Base-by-base conservation (phyloP, 768 basidiomycete species). In the Austroboletus festivus region DNA sequence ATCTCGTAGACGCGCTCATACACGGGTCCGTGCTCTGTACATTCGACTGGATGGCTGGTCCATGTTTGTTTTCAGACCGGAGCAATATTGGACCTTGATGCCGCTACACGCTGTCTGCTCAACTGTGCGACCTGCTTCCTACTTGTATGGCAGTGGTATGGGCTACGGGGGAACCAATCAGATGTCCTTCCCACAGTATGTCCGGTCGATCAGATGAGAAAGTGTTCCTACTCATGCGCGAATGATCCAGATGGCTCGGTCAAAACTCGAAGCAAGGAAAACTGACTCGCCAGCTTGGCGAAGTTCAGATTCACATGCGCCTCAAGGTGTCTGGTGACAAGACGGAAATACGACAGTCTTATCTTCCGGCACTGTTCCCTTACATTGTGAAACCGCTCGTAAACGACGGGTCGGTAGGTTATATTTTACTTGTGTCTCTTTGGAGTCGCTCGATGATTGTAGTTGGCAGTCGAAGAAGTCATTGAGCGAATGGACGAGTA, bases 61-160 rank as follows among this genome's bases (percentile, higher is more conserved):
- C 8, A 7, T 34, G 2, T 44, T 38, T 22, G n/a, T 22, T 20
- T 50, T 5, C 53, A 94, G 93, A 13, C 79, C 89, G 0, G 90
- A 97, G 64, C 94, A 97, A 60, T 93, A 97, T 56, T 99, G 96
- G 96, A 76, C 85, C 11, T 70, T 99, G 47, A 89, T 99, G 82
- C 96, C 96, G 0, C 66, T 93, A 0, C 96, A 99, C 62, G 93
- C 93, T 0, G 80, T 97, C 5, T 82, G 85, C 49, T 98, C 95
- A 0, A 86, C 92, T 1, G 83, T 99, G 28, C 79, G 83, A 16
- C 96, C 96, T 3, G 88, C 96, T 5, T 93, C 82, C 8, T 80
- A 78, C 63, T 65, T 90, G 40, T 96, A 90, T 64, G 96, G 96
- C 1, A 53, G 66, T 46, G 82, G 84, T 8, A 73, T 73, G 37